These are phyloP conservation scores for Russula griseocarnosa DNA, from an alignment of 768 basidiomycete species.

Conservation along the genomic window DNA sequence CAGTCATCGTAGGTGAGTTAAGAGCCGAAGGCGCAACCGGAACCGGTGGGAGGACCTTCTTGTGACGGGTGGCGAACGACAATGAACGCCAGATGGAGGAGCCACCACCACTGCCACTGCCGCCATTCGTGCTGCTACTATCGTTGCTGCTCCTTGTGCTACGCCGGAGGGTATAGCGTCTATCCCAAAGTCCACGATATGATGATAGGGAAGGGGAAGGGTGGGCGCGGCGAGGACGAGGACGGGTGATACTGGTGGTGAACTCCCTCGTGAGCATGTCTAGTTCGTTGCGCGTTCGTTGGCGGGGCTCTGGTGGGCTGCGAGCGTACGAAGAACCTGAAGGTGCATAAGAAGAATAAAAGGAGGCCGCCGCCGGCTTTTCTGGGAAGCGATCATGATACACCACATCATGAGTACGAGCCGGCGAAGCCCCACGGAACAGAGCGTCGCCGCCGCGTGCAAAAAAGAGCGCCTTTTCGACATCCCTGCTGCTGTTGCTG, in stretches of 20 bases:
- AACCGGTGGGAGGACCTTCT: neutral
- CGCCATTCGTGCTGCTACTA: neutral
- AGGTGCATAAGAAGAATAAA: neutral
- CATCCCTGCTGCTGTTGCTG: neutral
- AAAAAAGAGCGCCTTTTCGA: slow-evolving; percentile 26
- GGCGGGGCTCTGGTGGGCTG: slow-evolving; percentile 9
- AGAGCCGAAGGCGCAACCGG: neutral
- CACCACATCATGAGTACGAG: neutral
- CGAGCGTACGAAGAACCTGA: neutral
- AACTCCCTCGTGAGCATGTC: neutral
- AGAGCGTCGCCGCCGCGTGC: neutral
- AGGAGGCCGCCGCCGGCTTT: neutral
- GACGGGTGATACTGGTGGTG: neutral
- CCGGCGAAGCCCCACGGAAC: neutral
- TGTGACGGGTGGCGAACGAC: slow-evolving; percentile 9
- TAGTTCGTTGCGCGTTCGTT: slow-evolving; percentile 6
- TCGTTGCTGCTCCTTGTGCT: neutral
- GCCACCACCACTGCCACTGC: neutral
- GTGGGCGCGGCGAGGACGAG: neutral
- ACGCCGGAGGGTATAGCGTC: neutral
- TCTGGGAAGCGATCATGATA: neutral
- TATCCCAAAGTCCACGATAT: neutral
- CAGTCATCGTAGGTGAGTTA: slow-evolving; percentile 19
- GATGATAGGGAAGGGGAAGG: neutral
- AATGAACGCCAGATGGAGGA: slow-evolving; percentile 22